Percentiles rank a stretch among this genome's conserved stretches.
Conservation (phyloP, 306 rosid species). For the Malus orientalis region DNA sequence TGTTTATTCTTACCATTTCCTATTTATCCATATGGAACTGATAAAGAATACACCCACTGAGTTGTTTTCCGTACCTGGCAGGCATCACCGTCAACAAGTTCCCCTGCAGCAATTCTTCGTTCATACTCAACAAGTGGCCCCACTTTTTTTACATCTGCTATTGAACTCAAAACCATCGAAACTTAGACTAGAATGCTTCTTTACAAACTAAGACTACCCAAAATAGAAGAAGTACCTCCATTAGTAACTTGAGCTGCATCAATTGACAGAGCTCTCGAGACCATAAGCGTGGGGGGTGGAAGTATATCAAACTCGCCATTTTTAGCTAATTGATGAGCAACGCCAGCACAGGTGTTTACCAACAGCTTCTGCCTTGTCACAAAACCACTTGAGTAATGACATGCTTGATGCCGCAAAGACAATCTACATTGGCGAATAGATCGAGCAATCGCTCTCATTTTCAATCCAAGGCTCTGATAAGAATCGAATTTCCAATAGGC, state of each 20-base stretch:
- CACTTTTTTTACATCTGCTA: slow-evolving; percentile 39
- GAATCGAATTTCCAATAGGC: neutral
- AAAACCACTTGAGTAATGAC: slow-evolving; percentile 20
- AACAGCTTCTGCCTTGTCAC: slow-evolving; percentile 25
- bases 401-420: slow-evolving; percentile 25
- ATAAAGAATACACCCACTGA: neutral
- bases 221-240: slow-evolving; percentile 43
- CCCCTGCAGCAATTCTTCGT: slow-evolving; percentile 70
- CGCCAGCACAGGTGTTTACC: slow-evolving; percentile 21
- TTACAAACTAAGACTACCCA: neutral
- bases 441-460: slow-evolving; percentile 60
- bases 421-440: slow-evolving; percentile 38
- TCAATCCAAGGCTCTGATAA: slow-evolving; percentile 11
- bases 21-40: neutral
- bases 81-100: slow-evolving; percentile 77
- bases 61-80: slow-evolving; percentile 52
- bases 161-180: slow-evolving; percentile 17
- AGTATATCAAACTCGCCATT: slow-evolving; percentile 21
- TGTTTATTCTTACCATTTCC: neutral
- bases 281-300: slow-evolving; percentile 14
- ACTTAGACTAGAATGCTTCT: neutral
- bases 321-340: slow-evolving; percentile 25
- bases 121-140: slow-evolving; percentile 97
- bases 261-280: slow-evolving; percentile 45
- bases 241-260: slow-evolving; percentile 37